A percentile compares a stretch with the other conserved stretches of the same genome.
phyloP scores from a whole-genome alignment of 1,284 basidiomycete species.

The Cryptococcus sp. region DNA sequence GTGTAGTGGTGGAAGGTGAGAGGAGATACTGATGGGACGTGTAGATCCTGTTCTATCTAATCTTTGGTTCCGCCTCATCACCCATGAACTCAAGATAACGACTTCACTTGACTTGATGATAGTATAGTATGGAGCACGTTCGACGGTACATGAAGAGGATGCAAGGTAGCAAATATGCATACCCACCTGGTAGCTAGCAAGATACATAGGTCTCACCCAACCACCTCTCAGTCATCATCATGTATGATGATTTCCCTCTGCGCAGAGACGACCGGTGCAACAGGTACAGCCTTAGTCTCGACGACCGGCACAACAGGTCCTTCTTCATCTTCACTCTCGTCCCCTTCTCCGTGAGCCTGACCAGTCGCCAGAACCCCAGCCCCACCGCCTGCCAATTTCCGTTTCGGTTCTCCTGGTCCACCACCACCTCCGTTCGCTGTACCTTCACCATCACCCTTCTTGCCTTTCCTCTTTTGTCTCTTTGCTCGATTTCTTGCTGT shows the following conservation, averaged over 20 bases:
- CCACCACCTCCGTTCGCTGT: conserved; percentile 8
- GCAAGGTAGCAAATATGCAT: too few relatives aligned
- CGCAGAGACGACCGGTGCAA: background rate
- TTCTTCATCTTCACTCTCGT: conserved; percentile 26
- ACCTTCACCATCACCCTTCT: conserved; percentile 45
- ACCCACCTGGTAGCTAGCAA: too few relatives aligned
- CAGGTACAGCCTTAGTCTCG: conserved; percentile 4
- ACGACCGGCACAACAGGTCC: conserved; percentile 17
- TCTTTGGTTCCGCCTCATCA: too few relatives aligned
- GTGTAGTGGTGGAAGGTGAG: background rate
- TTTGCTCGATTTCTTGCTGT: conserved; percentile 89
- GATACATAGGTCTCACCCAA: too few relatives aligned
- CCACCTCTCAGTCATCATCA: background rate
- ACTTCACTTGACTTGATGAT: too few relatives aligned
- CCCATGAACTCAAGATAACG: too few relatives aligned
- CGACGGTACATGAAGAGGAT: too few relatives aligned
- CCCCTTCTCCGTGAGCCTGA: conserved; percentile 29
- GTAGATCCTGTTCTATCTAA: too few relatives aligned
- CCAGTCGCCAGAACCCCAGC: conserved; percentile 26
- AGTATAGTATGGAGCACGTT: too few relatives aligned
- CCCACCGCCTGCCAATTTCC: conserved; percentile 40
- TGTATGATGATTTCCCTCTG: background rate
- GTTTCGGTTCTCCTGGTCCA: conserved; percentile 17
- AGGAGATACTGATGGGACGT: background rate
- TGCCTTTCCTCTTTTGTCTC: conserved; percentile 78